Percentiles rank a stretch among this genome's conserved stretches.
Conservation (phyloP, 306 rosid genomes). For the Rubus parviflorus region DNA sequence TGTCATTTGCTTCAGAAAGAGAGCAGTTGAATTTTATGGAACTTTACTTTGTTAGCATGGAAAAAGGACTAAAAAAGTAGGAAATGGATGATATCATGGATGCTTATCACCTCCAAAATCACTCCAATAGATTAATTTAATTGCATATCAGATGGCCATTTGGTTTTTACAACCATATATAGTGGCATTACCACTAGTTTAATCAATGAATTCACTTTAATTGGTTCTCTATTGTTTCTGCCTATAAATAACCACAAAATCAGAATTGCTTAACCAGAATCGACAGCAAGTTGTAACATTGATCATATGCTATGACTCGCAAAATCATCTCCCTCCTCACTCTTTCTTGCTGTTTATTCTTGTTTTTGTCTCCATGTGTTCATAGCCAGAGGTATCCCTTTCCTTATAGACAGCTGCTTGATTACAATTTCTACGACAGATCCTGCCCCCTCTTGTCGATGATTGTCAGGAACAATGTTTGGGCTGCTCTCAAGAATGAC, state of each 20-base stretch:
- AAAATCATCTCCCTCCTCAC: conserved; percentile 22
- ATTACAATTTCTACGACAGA: conserved; percentile 40
- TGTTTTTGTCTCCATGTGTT: conserved; percentile 23
- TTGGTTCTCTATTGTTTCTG: neutral
- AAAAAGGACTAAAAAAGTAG: neutral
- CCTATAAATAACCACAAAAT: conserved; percentile 37
- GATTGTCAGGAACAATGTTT: conserved; percentile 42
- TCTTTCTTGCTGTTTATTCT: conserved; percentile 19
- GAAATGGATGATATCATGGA: conserved; percentile 14
- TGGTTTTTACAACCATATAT: conserved; percentile 9
- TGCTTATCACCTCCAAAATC: conserved; percentile 14
- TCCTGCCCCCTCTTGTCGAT: conserved; percentile 49
- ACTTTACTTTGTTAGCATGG: neutral
- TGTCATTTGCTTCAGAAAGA: neutral
- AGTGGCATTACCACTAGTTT: conserved; percentile 45
- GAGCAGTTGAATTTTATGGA: neutral
- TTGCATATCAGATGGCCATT: conserved; percentile 24
- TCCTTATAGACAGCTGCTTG: conserved; percentile 32
- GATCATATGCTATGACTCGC: conserved; percentile 33
- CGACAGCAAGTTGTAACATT: neutral
- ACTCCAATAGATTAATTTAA: conserved; percentile 6
- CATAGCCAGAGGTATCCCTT: conserved; percentile 27
- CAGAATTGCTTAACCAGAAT: neutral
- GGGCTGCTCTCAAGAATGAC: conserved; percentile 52
- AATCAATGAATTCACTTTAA: conserved; percentile 31